Percentiles rank a stretch among this genome's conserved stretches.
Evolutionary conservation across 768 basidiomycete genomes (phyloP).

Genomic region (Mycena vitilis): DNA sequence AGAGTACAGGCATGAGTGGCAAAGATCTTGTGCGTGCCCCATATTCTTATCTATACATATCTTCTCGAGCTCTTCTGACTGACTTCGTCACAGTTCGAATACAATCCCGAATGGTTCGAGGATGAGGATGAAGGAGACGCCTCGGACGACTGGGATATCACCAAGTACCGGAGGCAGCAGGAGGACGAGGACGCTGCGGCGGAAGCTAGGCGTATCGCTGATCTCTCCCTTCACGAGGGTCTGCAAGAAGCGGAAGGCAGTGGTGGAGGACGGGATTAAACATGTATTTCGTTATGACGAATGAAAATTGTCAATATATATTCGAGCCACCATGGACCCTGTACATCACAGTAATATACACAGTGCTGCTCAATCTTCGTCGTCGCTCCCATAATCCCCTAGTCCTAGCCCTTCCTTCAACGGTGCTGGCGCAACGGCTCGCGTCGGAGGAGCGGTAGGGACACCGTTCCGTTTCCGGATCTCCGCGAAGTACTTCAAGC

Average conservation of each 20-base stretch:
- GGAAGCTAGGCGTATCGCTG: conserved; percentile 65
- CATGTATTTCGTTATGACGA: conserved; percentile 11
- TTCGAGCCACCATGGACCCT: conserved; percentile 6
- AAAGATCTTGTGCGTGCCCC: conserved; percentile 81
- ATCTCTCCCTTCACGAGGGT: conserved; percentile 52
- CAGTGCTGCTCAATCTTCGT: conserved; percentile 51
- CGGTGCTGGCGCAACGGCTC: conserved; percentile 47
- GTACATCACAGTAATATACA: conserved; percentile 27
- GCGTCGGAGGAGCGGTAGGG: conserved; percentile 40
- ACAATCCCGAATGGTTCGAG: conserved; percentile 95
- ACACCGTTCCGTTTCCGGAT: conserved; percentile 77
- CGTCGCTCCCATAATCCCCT: conserved; percentile 84
- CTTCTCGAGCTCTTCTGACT: not conserved
- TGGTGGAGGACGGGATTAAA: conserved; percentile 40
- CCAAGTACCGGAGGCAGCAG: conserved; percentile 69
- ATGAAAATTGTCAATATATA: not conserved
- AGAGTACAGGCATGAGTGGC: conserved; percentile 93
- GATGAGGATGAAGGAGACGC: conserved; percentile 71
- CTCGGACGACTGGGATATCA: conserved; percentile 69
- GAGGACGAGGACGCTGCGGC: conserved; percentile 68
- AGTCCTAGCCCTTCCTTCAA: conserved; percentile 67
- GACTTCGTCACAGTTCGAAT: conserved; percentile 76
- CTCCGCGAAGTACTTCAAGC: conserved; percentile 91
- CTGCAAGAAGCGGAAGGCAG: conserved; percentile 44
- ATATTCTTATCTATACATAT: conserved; percentile 15